These are phyloP conservation scores for Anthracocystis setariae DNA, from an alignment of 1,284 basidiomycete species.

Conservation along the genomic window DNA sequence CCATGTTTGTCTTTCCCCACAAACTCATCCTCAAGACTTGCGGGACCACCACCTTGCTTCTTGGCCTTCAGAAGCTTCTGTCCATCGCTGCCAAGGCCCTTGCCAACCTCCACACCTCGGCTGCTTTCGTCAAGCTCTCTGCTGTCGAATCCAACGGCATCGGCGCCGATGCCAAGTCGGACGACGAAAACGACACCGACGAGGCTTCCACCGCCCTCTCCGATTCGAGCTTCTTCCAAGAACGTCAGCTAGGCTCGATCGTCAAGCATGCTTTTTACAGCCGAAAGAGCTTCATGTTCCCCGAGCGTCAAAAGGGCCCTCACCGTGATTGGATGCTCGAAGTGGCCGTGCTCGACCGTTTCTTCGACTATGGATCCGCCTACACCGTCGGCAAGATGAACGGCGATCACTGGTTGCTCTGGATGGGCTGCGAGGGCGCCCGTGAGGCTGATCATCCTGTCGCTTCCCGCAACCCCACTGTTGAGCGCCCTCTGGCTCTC, in stretches of 20 bases:
- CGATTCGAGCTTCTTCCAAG: conserved; percentile 33
- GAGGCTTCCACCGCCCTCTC: conserved; percentile 34
- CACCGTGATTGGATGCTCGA: conserved; percentile 95
- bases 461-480: not conserved
- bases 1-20: conserved; percentile 94
- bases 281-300: conserved; percentile 99
- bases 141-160: conserved; percentile 10
- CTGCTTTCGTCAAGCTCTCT: conserved; percentile 35
- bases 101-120: conserved; percentile 34
- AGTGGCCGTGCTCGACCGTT: conserved; percentile 87
- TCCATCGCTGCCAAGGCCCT: conserved; percentile 84
- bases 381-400: conserved; percentile 99
- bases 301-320: conserved; percentile 91
- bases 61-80: conserved; percentile 73
- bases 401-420: conserved; percentile 97
- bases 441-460: conserved; percentile 54
- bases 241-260: conserved; percentile 51
- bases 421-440: conserved; percentile 70
- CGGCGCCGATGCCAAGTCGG: conserved; percentile 6
- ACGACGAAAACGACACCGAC: conserved; percentile 9
- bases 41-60: conserved; percentile 95
- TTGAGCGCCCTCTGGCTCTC: conserved; percentile 50
- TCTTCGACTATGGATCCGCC: conserved; percentile 83
- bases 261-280: conserved; percentile 80
- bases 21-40: conserved; percentile 98